Conservation (phyloP, 192 early-diverging fungal species). For the Coemansia sp. region DNA sequence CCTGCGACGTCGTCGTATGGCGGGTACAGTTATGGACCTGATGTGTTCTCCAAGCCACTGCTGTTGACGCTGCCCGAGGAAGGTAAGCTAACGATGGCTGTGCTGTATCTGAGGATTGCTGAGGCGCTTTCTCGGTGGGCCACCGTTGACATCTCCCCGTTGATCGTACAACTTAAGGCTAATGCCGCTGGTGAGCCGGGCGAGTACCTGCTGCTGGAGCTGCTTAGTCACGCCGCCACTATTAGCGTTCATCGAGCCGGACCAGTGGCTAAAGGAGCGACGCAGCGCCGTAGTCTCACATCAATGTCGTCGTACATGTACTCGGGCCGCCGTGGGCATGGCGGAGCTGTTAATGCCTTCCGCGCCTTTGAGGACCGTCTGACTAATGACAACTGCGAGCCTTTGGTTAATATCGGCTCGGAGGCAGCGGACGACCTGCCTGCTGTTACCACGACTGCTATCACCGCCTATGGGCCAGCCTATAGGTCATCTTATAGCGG, state of each 20-base stretch:
- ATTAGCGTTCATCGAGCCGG: conserved; percentile 38
- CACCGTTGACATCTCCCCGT: conserved; percentile 30
- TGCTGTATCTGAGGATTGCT: conserved; percentile 36
- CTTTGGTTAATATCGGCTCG: conserved; percentile 19
- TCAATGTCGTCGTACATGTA: conserved; percentile 40
- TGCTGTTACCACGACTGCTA: background rate
- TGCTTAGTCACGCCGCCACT: conserved; percentile 29
- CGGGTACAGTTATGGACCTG: conserved; percentile 30
- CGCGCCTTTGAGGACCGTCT: conserved; percentile 44
- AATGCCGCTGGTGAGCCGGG: background rate
- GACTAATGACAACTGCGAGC: conserved; percentile 30
- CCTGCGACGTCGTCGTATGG: conserved; percentile 19
- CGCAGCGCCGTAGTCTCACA: conserved; percentile 35
- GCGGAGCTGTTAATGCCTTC: conserved; percentile 25
- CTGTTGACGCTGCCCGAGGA: conserved; percentile 30
- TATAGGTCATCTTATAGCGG: background rate
- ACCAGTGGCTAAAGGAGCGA: background rate
- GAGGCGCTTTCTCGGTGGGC: conserved; percentile 38
- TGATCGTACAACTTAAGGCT: conserved; percentile 24
- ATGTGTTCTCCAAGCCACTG: conserved; percentile 41
- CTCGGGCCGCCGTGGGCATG: conserved; percentile 16
- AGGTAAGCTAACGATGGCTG: conserved; percentile 26
- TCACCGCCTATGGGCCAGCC: background rate
- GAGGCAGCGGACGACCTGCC: background rate
- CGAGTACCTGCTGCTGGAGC: conserved; percentile 34